These are phyloP conservation scores for Corylus avellana DNA, from an alignment of 306 rosid genomes.

Conservation along the genomic window DNA sequence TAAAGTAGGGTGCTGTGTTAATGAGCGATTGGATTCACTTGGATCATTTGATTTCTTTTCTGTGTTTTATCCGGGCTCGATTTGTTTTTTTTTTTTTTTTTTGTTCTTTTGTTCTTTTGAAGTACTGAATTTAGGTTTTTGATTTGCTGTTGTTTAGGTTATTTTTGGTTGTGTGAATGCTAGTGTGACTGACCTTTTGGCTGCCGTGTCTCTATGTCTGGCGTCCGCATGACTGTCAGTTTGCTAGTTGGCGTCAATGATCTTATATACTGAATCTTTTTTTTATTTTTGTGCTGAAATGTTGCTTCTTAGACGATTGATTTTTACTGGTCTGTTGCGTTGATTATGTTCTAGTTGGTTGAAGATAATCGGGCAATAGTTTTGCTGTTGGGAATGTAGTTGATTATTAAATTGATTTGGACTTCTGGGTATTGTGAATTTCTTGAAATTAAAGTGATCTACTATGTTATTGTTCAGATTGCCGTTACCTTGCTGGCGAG, in stretches of 20 bases:
- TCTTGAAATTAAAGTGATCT: background rate
- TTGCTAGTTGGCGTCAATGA: background rate
- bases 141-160: background rate
- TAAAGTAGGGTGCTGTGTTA: background rate
- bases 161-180: background rate
- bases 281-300: background rate
- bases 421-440: no score
- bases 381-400: background rate
- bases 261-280: background rate
- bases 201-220: no score
- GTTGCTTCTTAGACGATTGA: no score
- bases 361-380: background rate
- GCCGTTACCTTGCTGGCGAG: background rate
- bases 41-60: no score
- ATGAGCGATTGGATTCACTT: background rate
- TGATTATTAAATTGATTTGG: background rate
- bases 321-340: background rate
- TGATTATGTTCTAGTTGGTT: background rate
- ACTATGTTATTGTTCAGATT: slow-evolving; percentile 15
- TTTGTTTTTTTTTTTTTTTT: background rate
- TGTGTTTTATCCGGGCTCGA: background rate
- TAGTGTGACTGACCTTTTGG: background rate
- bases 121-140: no score
- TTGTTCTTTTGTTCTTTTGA: no score
- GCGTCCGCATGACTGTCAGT: background rate